These are phyloP conservation scores for Phytophthora agathidicida DNA, from an alignment of 352 stramenopile genomes.

Conservation along the genomic window DNA sequence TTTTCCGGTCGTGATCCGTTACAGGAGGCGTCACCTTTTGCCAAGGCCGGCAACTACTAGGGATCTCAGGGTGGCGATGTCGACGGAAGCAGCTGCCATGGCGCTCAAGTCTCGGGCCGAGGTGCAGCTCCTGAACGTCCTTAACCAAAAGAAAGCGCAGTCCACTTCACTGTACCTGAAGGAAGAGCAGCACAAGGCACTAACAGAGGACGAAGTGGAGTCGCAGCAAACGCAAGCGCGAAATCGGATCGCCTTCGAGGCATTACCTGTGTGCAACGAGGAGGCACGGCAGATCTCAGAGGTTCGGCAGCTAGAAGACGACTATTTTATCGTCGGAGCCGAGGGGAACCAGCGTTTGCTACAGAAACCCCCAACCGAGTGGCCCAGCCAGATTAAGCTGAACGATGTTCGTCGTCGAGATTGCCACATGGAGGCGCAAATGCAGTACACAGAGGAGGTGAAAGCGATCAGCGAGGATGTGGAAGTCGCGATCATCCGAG, in stretches of 20 bases:
- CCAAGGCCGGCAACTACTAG: not conserved
- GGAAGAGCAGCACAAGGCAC: constrained; percentile 47
- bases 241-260: constrained; percentile 24
- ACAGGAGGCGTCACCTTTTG: constrained; percentile 12
- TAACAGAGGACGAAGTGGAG: constrained; percentile 20
- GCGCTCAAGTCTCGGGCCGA: constrained; percentile 56
- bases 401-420: constrained; percentile 65
- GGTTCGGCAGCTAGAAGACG: constrained; percentile 59
- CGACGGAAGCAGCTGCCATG: constrained; percentile 28
- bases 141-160: constrained; percentile 59
- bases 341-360: constrained; percentile 8
- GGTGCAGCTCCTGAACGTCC: constrained; percentile 51
- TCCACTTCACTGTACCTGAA: constrained; percentile 48
- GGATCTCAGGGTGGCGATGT: constrained; percentile 3
- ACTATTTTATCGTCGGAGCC: constrained; percentile 33
- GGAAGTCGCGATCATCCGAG: constrained; percentile 54
- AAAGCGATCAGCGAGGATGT: constrained; percentile 70
- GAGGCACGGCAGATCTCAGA: constrained; percentile 53
- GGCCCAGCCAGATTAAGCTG: constrained; percentile 52
- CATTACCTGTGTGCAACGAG: constrained; percentile 26
- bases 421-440: constrained; percentile 58
- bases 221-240: constrained; percentile 14
- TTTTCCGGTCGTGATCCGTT: constrained; percentile 27
- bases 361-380: not conserved
- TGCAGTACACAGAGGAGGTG: constrained; percentile 52